A percentile compares a stretch with the other conserved stretches of the same genome.
Conservation (phyloP, 345 rosid species). For the Noccaea bulbosa region DNA sequence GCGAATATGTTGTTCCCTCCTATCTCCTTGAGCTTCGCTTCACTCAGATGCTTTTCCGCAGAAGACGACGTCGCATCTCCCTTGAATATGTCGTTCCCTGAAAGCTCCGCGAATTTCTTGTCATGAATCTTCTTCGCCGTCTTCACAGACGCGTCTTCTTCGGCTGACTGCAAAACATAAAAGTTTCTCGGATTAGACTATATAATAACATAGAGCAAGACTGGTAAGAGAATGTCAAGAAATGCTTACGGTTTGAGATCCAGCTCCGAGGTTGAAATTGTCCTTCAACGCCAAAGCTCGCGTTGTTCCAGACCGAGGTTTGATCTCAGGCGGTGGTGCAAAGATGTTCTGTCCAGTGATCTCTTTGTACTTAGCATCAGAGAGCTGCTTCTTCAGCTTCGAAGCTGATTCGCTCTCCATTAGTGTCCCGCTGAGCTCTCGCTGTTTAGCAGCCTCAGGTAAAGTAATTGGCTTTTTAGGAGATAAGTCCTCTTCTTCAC, state of each 20-base stretch:
- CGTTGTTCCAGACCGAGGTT: constrained; percentile 70
- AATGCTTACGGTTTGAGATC: constrained; percentile 37
- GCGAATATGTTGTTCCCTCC: constrained; percentile 85
- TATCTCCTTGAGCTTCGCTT: constrained; percentile 80
- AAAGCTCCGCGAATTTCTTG: constrained; percentile 76
- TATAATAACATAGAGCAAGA: not conserved
- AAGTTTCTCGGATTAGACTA: not conserved
- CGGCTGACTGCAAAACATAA: constrained; percentile 50
- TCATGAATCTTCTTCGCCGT: constrained; percentile 86
- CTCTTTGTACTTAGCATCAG: constrained; percentile 91
- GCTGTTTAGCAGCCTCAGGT: constrained; percentile 93
- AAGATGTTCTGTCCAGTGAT: constrained; percentile 93
- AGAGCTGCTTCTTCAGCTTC: constrained; percentile 72
- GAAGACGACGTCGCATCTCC: constrained; percentile 64
- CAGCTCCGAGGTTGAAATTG: constrained; percentile 69
- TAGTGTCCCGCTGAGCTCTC: constrained; percentile 79
- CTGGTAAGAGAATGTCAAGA: not conserved
- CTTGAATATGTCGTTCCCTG: constrained; percentile 86
- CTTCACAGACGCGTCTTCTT: constrained; percentile 59
- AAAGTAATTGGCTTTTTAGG: constrained; percentile 73
- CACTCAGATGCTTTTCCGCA: constrained; percentile 66
- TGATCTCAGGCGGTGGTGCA: constrained; percentile 94
- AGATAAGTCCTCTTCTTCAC: constrained; percentile 74
- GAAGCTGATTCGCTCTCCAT: constrained; percentile 65
- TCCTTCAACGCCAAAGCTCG: constrained; percentile 75